Base-by-base conservation (phyloP, 257 asterid species). In the Nicotiana attenuata region DNA sequence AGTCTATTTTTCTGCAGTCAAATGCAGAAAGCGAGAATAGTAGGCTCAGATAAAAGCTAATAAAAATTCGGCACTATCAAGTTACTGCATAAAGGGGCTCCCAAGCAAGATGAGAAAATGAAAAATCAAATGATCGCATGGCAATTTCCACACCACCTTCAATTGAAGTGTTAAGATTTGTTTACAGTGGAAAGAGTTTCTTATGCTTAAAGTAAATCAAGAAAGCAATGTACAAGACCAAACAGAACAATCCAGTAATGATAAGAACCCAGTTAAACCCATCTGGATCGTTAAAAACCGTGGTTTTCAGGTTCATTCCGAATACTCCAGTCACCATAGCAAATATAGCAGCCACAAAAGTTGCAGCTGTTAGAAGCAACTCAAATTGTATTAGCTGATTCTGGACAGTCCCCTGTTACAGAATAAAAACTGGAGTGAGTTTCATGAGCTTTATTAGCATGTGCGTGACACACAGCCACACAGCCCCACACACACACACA, bases 361-460 rank as follows among this genome's bases (percentile, higher is more conserved):
- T 93, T 35, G 99, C 99, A 14, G 98, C 99, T n/a, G 98, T 94
- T 64, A 96, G 90, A 81, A 96, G 97, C 89, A 96, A 86, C 93
- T 96, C 98, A 65, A 90, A 94, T 83, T 96, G 91, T 81, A 96
- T 96, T 85, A 94, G 88, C 84, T 94, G 99, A 83, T 96, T 96
- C 93, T 94, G 99, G 80, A 96, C 94, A 91, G 90, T 94, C 41
- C 97, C 98, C 99, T 96, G 96, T 84, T 60, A n/a, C 78, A 75
- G 56, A 57, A 73, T 61, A 61, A 83, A 50, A 35, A 57, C 38
- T n/a, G 31, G 67, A 50, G 80, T 75, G 80, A 75, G 80, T 47
- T 75, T 15, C 63, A 50, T 26, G 79, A 75, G 52, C 10, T 50
- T 73, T 52, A 52, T 15, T 11, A 52, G 57, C 57, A 52, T 52